Evolutionary conservation across 305 asterid genomes (phyloP).

Genomic region (Fraxinus dipetala): DNA sequence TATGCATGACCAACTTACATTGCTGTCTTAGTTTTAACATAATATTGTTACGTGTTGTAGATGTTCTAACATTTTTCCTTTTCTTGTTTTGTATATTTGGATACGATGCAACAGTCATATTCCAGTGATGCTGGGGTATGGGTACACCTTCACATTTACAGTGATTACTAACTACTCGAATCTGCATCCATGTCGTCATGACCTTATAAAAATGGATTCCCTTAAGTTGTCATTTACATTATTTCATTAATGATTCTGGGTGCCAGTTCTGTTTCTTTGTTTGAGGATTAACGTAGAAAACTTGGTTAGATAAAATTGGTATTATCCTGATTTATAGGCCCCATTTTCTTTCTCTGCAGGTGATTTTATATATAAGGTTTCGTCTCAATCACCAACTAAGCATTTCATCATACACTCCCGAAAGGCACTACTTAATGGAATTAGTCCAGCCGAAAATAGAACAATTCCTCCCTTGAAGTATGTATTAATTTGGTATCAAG

Average conservation of each 20-base stretch:
- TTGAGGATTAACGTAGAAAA: constrained; percentile 13
- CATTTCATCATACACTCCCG: constrained; percentile 91
- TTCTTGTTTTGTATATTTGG: background rate
- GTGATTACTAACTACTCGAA: constrained; percentile 1
- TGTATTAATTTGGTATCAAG: constrained; percentile 14
- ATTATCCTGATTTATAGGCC: background rate
- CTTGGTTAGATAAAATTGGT: background rate
- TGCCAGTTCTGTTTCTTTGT: background rate
- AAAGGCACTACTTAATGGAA: constrained; percentile 90
- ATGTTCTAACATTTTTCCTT: background rate
- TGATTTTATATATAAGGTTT: constrained; percentile 83
- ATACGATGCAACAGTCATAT: background rate
- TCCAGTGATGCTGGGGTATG: constrained; percentile 16
- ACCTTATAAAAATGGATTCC: background rate
- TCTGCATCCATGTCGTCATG: background rate
- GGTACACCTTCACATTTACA: constrained; percentile 5
- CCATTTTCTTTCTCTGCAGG: constrained; percentile 51
- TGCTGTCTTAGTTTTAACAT: background rate
- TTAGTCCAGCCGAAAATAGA: constrained; percentile 86
- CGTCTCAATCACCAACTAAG: constrained; percentile 84
- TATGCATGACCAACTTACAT: background rate
- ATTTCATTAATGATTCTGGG: constrained; percentile 2
- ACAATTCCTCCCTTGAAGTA: constrained; percentile 90
- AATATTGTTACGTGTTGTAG: background rate
- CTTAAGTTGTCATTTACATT: background rate